Evolutionary conservation across 106 monocot species (phyloP), one percentile per base, ranked within the genome.

Genomic region (Acorus calamus): DNA sequence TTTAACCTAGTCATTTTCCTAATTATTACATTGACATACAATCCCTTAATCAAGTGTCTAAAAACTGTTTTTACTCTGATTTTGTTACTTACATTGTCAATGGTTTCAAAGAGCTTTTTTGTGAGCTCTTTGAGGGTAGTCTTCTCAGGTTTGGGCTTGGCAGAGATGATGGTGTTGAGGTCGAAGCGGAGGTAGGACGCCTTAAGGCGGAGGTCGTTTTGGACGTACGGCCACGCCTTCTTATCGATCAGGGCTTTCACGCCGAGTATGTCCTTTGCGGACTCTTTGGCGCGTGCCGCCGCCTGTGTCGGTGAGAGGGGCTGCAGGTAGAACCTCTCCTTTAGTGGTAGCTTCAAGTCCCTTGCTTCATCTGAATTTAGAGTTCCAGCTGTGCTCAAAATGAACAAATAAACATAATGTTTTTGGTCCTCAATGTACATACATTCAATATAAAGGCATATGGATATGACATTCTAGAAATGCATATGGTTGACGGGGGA

Each of bases 81-180:
- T 28, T 28, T 28, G 28, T 28, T 28, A 69, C 68, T 69, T 57
- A 86, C 94, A 11, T 67, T 79, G 47, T 70, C 77, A 7, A 94
- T 83, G 11, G 84, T 82, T 55, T 54, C 46, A 60, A 86, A 94
- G 74, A 94, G 89, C 42, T 76, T 72, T 8, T 65, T 66, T 8
- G 74, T 73, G 62, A 94, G 86, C 0, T 84, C 81, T 62, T 79
- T 84, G 68, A 94, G 89, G 56, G 70, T 11, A 63, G 86, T 94
- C 89, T 94, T 94, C 81, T 94, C 89, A 11, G 89, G 86, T 77
- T 75, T 89, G 45, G 89, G 63, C 77, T 89, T 94, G 6, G 94
- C 67, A 2, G 77, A 50, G 49, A 94, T 84, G 72, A 94, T 51
- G 56, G 89, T 89, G 67, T 94, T 89, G 72, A 94, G 89, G 9